These are phyloP conservation scores for Macrolepiota fuliginosa DNA, from an alignment of 768 basidiomycete species.

Conservation along the genomic window DNA sequence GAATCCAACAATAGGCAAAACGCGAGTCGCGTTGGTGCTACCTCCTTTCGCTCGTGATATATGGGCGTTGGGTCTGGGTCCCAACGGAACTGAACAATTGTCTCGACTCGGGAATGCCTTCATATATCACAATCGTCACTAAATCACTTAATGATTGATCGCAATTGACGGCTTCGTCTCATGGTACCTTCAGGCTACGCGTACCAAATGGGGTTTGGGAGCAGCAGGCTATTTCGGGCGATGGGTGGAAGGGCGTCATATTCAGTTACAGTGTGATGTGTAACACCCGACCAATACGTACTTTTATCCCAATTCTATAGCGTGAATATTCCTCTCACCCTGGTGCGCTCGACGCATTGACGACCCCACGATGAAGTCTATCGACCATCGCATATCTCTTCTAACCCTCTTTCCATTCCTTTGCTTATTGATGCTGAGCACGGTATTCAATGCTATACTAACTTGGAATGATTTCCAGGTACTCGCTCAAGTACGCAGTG, in stretches of 20 bases:
- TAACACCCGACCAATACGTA: too few species aligned
- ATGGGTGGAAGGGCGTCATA: too few species aligned
- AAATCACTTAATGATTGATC: neutral
- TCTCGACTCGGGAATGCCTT: neutral
- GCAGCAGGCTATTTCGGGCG: too few species aligned
- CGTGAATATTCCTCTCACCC: neutral
- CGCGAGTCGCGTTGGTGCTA: too few species aligned
- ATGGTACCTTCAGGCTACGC: too few species aligned
- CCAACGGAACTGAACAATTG: neutral
- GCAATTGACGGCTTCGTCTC: too few species aligned
- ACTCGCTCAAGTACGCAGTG: neutral
- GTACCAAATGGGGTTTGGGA: too few species aligned
- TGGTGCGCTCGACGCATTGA: neutral
- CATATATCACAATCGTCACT: neutral
- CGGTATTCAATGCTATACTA: neutral
- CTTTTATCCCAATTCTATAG: neutral
- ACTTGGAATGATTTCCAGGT: slow-evolving; percentile 3
- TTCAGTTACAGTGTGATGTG: too few species aligned
- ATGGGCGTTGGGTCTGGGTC: neutral
- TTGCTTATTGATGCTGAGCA: neutral
- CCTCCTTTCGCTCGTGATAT: neutral
- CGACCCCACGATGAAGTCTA: neutral
- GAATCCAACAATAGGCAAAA: too few species aligned
- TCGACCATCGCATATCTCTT: neutral
- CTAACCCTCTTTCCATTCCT: neutral